Evolutionary conservation across 371 early-diverging fungal genomes (phyloP).

Genomic region (Coemansia sp.): DNA sequence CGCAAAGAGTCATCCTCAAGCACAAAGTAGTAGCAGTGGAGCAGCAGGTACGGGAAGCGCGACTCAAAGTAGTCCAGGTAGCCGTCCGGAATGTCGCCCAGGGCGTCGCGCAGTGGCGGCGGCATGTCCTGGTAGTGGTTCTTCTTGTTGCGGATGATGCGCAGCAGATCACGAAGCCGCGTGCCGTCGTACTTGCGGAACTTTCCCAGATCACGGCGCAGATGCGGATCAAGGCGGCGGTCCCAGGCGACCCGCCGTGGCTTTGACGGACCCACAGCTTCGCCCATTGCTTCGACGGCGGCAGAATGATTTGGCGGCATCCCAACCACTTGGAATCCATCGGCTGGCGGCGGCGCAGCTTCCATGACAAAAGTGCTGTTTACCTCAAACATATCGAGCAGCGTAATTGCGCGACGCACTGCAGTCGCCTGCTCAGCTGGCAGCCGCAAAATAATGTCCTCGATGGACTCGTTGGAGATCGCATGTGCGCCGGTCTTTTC

Average conservation of each 20-base stretch:
- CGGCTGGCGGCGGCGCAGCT: constrained; percentile 28
- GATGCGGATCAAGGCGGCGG: constrained; percentile 70
- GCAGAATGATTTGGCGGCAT: constrained; percentile 17
- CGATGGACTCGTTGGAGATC: constrained; percentile 28
- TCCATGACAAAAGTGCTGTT: constrained; percentile 49
- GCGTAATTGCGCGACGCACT: constrained; percentile 40
- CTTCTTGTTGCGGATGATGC: constrained; percentile 95
- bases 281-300: constrained; percentile 29
- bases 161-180: constrained; percentile 80
- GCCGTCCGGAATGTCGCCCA: constrained; percentile 88
- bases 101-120: constrained; percentile 63
- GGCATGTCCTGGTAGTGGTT: constrained; percentile 95
- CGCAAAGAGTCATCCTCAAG: constrained; percentile 50
- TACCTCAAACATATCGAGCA: constrained; percentile 49
- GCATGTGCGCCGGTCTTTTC: constrained; percentile 25
- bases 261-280: constrained; percentile 8
- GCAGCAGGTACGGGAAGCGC: constrained; percentile 83
- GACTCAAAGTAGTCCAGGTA: constrained; percentile 86
- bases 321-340: constrained; percentile 47
- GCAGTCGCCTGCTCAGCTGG: constrained; percentile 38
- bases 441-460: constrained; percentile 37
- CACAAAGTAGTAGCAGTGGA: constrained; percentile 57
- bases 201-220: constrained; percentile 81
- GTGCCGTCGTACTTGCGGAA: constrained; percentile 89
- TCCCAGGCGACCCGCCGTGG: constrained; percentile 71